Base-by-base conservation (phyloP, 2,329 filamentous ascomycete genomes). In the Capronia americana region DNA sequence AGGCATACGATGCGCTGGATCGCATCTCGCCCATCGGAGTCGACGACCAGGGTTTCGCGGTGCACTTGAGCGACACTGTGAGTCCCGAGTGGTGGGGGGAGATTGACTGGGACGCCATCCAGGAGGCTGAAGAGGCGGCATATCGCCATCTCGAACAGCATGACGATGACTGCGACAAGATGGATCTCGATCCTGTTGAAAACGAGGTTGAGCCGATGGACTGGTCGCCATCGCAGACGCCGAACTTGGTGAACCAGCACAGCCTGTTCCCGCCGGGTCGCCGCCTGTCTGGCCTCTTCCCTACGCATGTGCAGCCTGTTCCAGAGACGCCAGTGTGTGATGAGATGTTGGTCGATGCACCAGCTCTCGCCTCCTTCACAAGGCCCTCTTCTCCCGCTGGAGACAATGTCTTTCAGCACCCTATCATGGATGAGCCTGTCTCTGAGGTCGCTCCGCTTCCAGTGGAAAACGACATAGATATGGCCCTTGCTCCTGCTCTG, bases 61-160 rank as follows among this genome's bases (percentile, higher is more conserved):
- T 34, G 46, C 50, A 46, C 57, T 41, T 60, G 28, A 60, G 57
- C 20, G 57, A 60, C 44, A 14, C 34, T 23, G 46, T 32, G 32
- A 24, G 32, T 24, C 57, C 41, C 3, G 20, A 34, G 20, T 24
- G 30, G n/a, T 32, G 14, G 20, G 41, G 12, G 17, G 57, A 60
- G 5, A 60, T 50, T 46, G 57, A 59, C 44, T 50, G 46, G 24
- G 57, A 51, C 20, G 57, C 57, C 17, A 10, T n/a, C 2, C 57
- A 51, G 57, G 41, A 59, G 30, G 12, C 7, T 28, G 28, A 60
- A 51, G 57, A 60, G 20, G 57, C 41, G 20, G 20, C 20, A 11
- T 44, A 44, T 38, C 44, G 17, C 3, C 24, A 20, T 30, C 4
- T 8, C 23, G 57, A 30, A 24, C 38, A 8, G 23, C 23, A 12